Evolutionary conservation across 768 basidiomycete genomes (phyloP).

Genomic region (Boletus rufocinnamomeus): DNA sequence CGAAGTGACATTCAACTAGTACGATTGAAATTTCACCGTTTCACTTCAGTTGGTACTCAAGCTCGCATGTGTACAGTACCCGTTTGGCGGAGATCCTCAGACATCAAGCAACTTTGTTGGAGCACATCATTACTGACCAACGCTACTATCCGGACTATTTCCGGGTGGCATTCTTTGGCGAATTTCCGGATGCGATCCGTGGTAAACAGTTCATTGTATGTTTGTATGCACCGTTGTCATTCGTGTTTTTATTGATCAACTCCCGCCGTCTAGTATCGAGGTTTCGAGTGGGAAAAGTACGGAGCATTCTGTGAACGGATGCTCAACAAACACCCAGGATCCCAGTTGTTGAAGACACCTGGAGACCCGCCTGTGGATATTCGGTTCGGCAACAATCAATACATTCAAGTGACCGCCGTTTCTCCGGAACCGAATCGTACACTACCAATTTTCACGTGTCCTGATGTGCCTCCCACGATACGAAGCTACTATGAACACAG

Average conservation of each 20-base stretch:
- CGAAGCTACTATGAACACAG: constrained; percentile 88
- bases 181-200: constrained; percentile 81
- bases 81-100: constrained; percentile 83
- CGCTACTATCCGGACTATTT: constrained; percentile 93
- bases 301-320: constrained; percentile 88
- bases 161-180: constrained; percentile 90
- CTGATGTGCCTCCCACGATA: constrained; percentile 78
- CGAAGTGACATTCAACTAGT: constrained; percentile 91
- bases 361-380: constrained; percentile 82
- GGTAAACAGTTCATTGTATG: constrained; percentile 90
- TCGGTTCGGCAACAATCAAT: constrained; percentile 75
- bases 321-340: constrained; percentile 86
- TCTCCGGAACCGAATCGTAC: constrained; percentile 81
- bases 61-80: constrained; percentile 45
- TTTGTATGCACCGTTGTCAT: not conserved
- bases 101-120: constrained; percentile 85
- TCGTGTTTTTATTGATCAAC: not conserved
- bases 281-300: constrained; percentile 93
- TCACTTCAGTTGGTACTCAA: constrained; percentile 4
- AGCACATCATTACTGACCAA: constrained; percentile 81
- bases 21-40: constrained; percentile 29
- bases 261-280: constrained; percentile 68
- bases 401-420: constrained; percentile 87
- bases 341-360: constrained; percentile 70
- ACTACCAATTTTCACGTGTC: constrained; percentile 78